These are phyloP conservation scores for Adansonia gregorii DNA, from an alignment of 441 rosid species.

Conservation along the genomic window DNA sequence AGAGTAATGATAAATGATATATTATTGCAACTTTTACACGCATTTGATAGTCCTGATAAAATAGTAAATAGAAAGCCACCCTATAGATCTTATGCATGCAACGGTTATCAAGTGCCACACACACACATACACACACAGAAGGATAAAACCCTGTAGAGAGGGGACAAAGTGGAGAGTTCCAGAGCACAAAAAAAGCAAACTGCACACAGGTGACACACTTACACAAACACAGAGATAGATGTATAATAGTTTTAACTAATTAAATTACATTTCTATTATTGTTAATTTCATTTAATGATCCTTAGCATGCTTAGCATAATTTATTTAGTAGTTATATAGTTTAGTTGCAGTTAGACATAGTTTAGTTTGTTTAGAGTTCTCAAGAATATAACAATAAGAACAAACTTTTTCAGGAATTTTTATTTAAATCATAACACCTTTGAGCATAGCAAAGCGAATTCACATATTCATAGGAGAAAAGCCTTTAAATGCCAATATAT, in stretches of 20 bases:
- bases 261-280: neutral
- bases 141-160: too few species aligned
- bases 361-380: neutral
- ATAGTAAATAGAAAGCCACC: neutral
- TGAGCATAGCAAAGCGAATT: neutral
- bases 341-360: neutral
- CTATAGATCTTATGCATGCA: slow-evolving; percentile 7
- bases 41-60: neutral
- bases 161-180: neutral
- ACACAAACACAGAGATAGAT: neutral
- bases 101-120: neutral
- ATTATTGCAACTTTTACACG: slow-evolving; percentile 16
- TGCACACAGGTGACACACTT: neutral
- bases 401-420: neutral
- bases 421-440: neutral
- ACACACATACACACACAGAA: neutral
- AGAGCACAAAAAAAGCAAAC: neutral
- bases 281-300: neutral
- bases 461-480: neutral
- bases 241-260: neutral
- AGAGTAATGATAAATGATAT: slow-evolving; percentile 20
- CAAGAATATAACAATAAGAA: neutral
- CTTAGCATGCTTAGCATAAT: neutral
- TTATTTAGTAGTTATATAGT: neutral
- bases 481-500: neutral